Percentiles rank a stretch among this genome's conserved stretches.
phyloP scores from a whole-genome alignment of 306 rosid species.

The Astragalus membranaceus region DNA sequence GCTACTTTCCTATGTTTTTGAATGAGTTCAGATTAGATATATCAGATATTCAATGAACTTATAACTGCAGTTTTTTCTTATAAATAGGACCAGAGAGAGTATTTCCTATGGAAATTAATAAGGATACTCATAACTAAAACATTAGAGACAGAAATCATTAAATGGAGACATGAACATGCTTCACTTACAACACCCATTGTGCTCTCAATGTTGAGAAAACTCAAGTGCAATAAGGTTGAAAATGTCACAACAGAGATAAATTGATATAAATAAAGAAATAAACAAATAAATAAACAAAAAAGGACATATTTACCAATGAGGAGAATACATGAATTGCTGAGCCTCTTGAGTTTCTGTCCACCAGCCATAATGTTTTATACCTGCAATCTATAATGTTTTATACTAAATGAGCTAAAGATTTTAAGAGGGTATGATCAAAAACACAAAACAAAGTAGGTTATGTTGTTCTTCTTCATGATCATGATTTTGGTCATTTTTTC shows the following conservation, averaged over 20 bases:
- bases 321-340: constrained; percentile 70
- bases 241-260: not conserved
- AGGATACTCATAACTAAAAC: not conserved
- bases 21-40: not conserved
- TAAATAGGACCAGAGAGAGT: not conserved
- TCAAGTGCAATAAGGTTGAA: not conserved
- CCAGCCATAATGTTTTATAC: constrained; percentile 64
- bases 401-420: too few relatives aligned
- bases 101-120: not conserved
- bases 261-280: not conserved
- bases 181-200: not conserved
- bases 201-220: not conserved
- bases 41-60: too few relatives aligned
- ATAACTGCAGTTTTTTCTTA: too few relatives aligned
- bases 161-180: too few relatives aligned
- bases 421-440: too few relatives aligned
- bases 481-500: too few relatives aligned
- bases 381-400: too few relatives aligned
- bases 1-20: not conserved
- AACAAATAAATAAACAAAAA: too few relatives aligned
- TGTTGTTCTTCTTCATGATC: too few relatives aligned
- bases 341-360: constrained; percentile 26
- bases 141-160: not conserved
- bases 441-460: too few relatives aligned
- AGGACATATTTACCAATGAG: constrained; percentile 59